These are phyloP conservation scores for Colletotrichum cereale DNA, from an alignment of 2,329 filamentous ascomycete species.

Conservation along the genomic window DNA sequence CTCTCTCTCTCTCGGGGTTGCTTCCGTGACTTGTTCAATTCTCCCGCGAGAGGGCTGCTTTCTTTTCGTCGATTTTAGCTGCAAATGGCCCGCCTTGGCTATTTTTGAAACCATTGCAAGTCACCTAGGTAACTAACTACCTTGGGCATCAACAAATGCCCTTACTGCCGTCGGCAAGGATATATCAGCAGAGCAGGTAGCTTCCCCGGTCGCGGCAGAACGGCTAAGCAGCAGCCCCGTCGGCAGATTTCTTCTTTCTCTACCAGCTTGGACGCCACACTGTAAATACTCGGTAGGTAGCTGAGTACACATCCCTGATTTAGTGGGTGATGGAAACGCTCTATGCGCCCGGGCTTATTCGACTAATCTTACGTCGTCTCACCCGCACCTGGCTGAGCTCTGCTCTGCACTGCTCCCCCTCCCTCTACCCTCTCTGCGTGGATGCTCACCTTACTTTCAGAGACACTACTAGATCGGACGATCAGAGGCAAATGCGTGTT, in stretches of 20 bases:
- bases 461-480: background rate
- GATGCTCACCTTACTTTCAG: background rate
- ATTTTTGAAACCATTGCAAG: background rate
- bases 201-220: conserved; percentile 17
- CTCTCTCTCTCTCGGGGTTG: background rate
- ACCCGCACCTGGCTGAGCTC: conserved; percentile 4
- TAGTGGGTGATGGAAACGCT: background rate
- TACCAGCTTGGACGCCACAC: conserved; percentile 24
- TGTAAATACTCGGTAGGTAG: conserved; percentile 14
- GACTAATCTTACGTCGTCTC: conserved; percentile 1
- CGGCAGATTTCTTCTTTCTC: conserved; percentile 15
- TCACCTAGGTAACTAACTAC: no score
- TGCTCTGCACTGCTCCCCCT: background rate
- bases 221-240: conserved; percentile 19
- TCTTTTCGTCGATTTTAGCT: conserved; percentile 4
- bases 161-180: background rate
- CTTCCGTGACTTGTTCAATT: no score
- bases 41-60: background rate
- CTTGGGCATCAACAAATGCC: background rate
- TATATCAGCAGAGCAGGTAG: background rate
- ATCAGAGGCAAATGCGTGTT: background rate
- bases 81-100: background rate
- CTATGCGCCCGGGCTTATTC: conserved; percentile 4
- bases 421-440: background rate
- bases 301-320: background rate